Base-by-base conservation (phyloP, 441 rosid species). In the Pelargonium fulgidum region DNA sequence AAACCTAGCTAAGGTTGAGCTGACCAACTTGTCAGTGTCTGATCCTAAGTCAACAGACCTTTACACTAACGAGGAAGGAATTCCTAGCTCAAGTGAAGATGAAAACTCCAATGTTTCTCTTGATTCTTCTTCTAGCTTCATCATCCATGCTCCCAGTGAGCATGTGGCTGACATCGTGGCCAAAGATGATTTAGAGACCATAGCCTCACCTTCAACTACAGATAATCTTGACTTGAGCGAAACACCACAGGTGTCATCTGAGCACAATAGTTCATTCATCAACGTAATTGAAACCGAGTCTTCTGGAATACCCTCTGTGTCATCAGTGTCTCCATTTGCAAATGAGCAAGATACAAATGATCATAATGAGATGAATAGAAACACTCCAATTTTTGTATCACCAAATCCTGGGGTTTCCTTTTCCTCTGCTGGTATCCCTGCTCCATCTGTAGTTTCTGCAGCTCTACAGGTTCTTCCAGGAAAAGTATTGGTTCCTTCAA, bases 351-450 rank as follows among this genome's bases (percentile, higher is more conserved):
- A 72, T 4, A 29, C 67, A 14, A 69, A 72, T 72, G 78, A 68
- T 81, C 75, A 71, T 64, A 70, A 65, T 72, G 84, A 77, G 65
- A 67, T 68, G 62, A 73, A 62, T 69, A 73, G 39, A 69, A 78
- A 70, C 13, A 68, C 68, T 69, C 64, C 68, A 42, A 71, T 66
- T 75, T 33, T 36, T 14, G 67, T 50, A 66, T 68, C 68, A 16
- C 70, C 82, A 29, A 72, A 69, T 67, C 74, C 77, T 9, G 74
- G 76, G 72, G 76, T 66, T 71, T 69, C 76, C 70, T 90, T 78
- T 75, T 77, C 83, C 68, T 80, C 87, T 65, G 79, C 85, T 36
- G 94, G 97, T 65, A 91, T 90, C 67, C 97, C 97, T 70, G 99
- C 99, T 80, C 97, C 97, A 63, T 87, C 90, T 64, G 75, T 71